Percentiles rank a stretch among this genome's conserved stretches.
phyloP scores from a whole-genome alignment of 1,139 yeast genomes.

The Lodderomyces theae region DNA sequence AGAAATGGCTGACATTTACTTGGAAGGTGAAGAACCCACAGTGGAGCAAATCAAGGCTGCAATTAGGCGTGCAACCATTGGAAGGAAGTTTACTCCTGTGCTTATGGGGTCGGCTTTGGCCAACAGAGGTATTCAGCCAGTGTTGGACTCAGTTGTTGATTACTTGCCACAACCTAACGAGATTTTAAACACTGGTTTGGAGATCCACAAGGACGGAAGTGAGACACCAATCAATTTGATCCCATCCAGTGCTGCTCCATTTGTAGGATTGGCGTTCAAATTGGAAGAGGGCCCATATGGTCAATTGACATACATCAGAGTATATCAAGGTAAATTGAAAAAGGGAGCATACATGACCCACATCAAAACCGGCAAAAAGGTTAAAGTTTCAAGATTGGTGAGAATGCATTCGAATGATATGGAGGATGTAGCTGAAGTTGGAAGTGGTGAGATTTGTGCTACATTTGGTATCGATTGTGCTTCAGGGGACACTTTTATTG shows the following conservation, averaged over 20 bases:
- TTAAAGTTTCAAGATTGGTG: conserved; percentile 91
- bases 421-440: conserved; percentile 96
- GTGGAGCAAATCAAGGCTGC: conserved; percentile 80
- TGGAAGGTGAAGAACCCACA: conserved; percentile 88
- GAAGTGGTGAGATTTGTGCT: conserved; percentile 99
- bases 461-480: conserved; percentile 99
- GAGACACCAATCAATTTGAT: conserved; percentile 67
- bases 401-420: conserved; percentile 99
- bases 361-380: conserved; percentile 88
- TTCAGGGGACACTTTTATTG: conserved; percentile 96
- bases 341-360: conserved; percentile 89
- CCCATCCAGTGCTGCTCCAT: conserved; percentile 75
- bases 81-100: conserved; percentile 95
- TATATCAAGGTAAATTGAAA: conserved; percentile 90
- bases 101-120: conserved; percentile 98
- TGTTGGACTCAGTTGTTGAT: conserved; percentile 93
- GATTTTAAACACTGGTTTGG: conserved; percentile 85
- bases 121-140: conserved; percentile 92
- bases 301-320: conserved; percentile 93
- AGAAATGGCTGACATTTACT: conserved; percentile 87
- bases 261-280: conserved; percentile 95
- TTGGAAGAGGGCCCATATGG: conserved; percentile 98
- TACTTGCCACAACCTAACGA: conserved; percentile 94
- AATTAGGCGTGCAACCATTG: conserved; percentile 94
- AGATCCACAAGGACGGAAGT: conserved; percentile 51